Conservation (phyloP, 2,329 filamentous ascomycete species). For the Ceratocystis albifundus region DNA sequence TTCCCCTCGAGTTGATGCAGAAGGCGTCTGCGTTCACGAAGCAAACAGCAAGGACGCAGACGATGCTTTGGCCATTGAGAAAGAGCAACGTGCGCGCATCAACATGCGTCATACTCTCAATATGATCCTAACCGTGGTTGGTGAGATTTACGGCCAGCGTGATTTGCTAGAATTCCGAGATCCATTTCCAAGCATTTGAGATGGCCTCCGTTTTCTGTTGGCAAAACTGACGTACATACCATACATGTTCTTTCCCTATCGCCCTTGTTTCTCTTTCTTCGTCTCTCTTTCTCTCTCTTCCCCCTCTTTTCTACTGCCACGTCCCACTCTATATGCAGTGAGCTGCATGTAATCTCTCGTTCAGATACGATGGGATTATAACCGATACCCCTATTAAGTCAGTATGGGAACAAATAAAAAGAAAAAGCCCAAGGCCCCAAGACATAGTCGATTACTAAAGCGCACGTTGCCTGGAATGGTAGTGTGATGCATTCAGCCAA, state of each 20-base stretch:
- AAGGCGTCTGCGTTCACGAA: slow-evolving; percentile 27
- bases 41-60: slow-evolving; percentile 24
- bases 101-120: slow-evolving; percentile 65
- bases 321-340: too few relatives aligned
- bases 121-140: slow-evolving; percentile 81
- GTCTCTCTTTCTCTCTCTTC: too few relatives aligned
- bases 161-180: slow-evolving; percentile 70
- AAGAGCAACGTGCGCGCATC: slow-evolving; percentile 32
- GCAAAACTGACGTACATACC: background rate
- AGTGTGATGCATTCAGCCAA: background rate
- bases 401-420: background rate
- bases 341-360: too few relatives aligned
- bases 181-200: slow-evolving; percentile 40
- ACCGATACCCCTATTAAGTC: background rate
- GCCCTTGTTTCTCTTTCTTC: background rate
- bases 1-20: slow-evolving; percentile 24
- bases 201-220: background rate
- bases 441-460: background rate
- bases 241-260: background rate
- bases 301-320: too few relatives aligned
- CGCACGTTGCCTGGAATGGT: background rate
- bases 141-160: slow-evolving; percentile 79
- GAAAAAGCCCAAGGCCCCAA: background rate
- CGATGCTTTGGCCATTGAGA: slow-evolving; percentile 27
- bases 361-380: background rate